Evolutionary conservation across 768 basidiomycete species (phyloP).

Genomic region (Rossbeevera mucosa): DNA sequence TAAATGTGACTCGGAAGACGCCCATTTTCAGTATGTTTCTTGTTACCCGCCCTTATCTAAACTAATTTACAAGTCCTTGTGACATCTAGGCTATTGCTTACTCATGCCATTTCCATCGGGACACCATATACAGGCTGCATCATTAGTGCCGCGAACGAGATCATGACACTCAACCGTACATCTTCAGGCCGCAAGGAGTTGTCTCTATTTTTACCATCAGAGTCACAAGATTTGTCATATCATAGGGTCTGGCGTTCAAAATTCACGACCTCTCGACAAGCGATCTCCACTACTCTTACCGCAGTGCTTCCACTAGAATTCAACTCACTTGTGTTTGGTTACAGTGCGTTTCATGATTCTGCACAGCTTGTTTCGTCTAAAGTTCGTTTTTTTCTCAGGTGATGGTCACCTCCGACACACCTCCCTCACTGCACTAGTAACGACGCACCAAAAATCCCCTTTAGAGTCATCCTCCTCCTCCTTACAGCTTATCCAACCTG

Average conservation of each 20-base stretch:
- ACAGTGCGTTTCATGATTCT: constrained; percentile 39
- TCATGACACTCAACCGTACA: constrained; percentile 19
- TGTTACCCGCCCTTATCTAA: not conserved
- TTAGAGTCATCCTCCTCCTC: constrained; percentile 1
- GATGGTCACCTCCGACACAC: constrained; percentile 50
- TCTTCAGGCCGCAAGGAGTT: constrained; percentile 19
- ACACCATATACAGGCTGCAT: constrained; percentile 1
- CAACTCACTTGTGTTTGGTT: constrained; percentile 58
- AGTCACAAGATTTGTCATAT: constrained; percentile 5
- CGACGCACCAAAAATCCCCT: not conserved
- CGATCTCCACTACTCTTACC: constrained; percentile 25
- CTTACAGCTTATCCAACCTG: constrained; percentile 3
- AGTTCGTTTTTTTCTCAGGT: constrained; percentile 30
- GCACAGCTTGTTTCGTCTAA: not conserved
- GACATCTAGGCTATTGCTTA: constrained; percentile 9
- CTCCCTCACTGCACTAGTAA: constrained; percentile 38
- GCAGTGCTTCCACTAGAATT: constrained; percentile 53
- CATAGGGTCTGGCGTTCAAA: constrained; percentile 23
- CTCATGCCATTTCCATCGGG: constrained; percentile 10
- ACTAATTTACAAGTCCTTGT: constrained; percentile 5
- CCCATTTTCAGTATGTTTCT: constrained; percentile 19
- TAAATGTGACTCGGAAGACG: constrained; percentile 3
- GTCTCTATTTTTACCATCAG: constrained; percentile 7
- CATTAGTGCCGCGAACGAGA: constrained; percentile 9
- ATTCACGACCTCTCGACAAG: constrained; percentile 1